Conservation (phyloP, 2,329 filamentous ascomycete species). For the Colletotrichum melonis region DNA sequence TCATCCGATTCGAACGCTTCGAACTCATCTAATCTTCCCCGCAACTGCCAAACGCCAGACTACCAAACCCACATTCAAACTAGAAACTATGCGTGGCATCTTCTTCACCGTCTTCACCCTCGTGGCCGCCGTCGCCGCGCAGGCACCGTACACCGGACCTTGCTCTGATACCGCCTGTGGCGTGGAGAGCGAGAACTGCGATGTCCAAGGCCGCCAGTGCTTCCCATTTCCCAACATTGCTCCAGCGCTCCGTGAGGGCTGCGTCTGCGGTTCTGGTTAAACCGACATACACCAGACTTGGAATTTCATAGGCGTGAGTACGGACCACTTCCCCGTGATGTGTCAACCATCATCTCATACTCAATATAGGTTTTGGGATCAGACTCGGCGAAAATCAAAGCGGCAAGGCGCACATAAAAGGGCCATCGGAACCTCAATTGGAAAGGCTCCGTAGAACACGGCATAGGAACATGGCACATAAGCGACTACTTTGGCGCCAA, state of each 20-base stretch:
- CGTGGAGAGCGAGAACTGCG: slow-evolving; percentile 20
- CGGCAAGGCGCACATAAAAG: no score
- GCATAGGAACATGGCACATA: neutral
- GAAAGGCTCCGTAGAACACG: neutral
- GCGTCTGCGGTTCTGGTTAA: slow-evolving; percentile 32
- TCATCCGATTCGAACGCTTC: neutral
- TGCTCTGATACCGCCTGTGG: slow-evolving; percentile 29
- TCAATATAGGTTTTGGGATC: slow-evolving; percentile 9
- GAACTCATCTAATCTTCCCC: neutral
- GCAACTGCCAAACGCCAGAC: neutral
- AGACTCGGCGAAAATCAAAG: neutral
- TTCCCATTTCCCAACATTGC: slow-evolving; percentile 31
- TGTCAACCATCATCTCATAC: neutral
- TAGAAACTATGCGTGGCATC: slow-evolving; percentile 19
- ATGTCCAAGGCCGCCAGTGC: slow-evolving; percentile 28
- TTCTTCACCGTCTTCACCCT: slow-evolving; percentile 18
- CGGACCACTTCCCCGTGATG: neutral
- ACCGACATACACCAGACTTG: neutral
- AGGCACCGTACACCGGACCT: slow-evolving; percentile 18
- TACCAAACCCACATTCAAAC: neutral
- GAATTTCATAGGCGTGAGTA: slow-evolving; percentile 8
- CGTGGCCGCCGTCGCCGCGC: slow-evolving; percentile 10
- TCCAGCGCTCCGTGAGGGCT: slow-evolving; percentile 29
- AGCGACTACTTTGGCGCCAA: neutral
- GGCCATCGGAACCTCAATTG: neutral